Percentiles rank a stretch among this genome's conserved stretches.
phyloP scores from a whole-genome alignment of 2,329 filamentous ascomycete species.

The Amauroascus verrucosus region DNA sequence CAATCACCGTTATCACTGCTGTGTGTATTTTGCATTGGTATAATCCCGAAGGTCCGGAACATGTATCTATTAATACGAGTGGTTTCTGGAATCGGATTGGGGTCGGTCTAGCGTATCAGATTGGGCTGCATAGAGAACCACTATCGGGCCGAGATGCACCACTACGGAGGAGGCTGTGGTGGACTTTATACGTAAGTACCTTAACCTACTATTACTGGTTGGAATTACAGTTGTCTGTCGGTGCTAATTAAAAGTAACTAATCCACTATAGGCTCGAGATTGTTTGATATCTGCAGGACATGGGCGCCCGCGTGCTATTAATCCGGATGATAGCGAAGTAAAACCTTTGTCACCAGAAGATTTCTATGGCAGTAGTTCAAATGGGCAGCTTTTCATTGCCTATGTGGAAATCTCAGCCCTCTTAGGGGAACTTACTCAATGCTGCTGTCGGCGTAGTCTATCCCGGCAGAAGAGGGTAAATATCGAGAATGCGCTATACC shows the following conservation, averaged over 20 bases:
- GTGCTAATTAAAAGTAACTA: neutral
- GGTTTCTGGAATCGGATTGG: constrained; percentile 38
- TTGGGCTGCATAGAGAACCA: constrained; percentile 38
- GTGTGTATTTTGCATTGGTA: constrained; percentile 29
- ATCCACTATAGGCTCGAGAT: constrained; percentile 26
- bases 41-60: constrained; percentile 28
- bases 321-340: constrained; percentile 32
- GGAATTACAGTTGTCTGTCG: neutral
- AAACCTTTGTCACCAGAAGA: constrained; percentile 28
- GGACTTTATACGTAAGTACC: constrained; percentile 33
- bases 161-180: constrained; percentile 35
- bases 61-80: constrained; percentile 35
- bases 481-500: constrained; percentile 23
- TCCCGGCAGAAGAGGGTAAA: constrained; percentile 20
- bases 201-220: neutral
- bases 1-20: constrained; percentile 25
- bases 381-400: constrained; percentile 30
- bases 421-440: constrained; percentile 25
- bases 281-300: constrained; percentile 36
- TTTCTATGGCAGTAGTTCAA: constrained; percentile 24
- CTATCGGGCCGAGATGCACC: constrained; percentile 26
- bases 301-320: constrained; percentile 33
- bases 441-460: constrained; percentile 21
- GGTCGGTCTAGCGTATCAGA: constrained; percentile 36
- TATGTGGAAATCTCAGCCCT: constrained; percentile 35